Percentiles rank a stretch among this genome's conserved stretches.
These are phyloP conservation scores for Anastatica hierochuntica DNA, from an alignment of 345 rosid species.

Conservation along the genomic window DNA sequence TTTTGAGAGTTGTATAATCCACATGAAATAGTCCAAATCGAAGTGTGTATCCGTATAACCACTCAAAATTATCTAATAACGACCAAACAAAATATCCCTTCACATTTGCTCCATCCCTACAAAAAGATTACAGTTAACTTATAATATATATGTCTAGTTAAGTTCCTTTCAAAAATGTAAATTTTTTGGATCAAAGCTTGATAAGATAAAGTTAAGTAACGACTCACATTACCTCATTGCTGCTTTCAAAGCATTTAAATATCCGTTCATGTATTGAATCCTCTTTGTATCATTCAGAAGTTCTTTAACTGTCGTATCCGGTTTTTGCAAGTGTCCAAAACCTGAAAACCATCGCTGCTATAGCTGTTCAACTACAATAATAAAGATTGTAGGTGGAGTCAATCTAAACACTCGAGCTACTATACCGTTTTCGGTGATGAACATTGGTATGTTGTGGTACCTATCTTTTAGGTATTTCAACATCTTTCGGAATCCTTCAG, in stretches of 20 bases:
- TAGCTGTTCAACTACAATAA: neutral
- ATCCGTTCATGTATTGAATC: slow-evolving; percentile 42
- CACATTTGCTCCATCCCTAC: slow-evolving; percentile 64
- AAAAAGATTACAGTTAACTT: neutral
- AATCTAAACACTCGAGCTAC: no score
- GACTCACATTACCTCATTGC: slow-evolving; percentile 53
- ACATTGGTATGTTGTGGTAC: slow-evolving; percentile 44
- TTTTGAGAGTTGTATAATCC: slow-evolving; percentile 38
- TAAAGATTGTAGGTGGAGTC: no score
- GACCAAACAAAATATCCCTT: slow-evolving; percentile 73
- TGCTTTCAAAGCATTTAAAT: slow-evolving; percentile 32
- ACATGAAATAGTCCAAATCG: slow-evolving; percentile 58
- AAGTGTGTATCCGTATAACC: slow-evolving; percentile 48
- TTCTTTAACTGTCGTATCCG: slow-evolving; percentile 7
- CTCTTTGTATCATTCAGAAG: slow-evolving; percentile 39
- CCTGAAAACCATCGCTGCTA: slow-evolving; percentile 6
- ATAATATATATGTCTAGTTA: neutral
- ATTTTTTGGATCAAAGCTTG: no score
- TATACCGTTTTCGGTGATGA: slow-evolving; percentile 60
- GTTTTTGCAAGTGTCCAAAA: slow-evolving; percentile 30
- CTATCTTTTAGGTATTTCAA: slow-evolving; percentile 41
- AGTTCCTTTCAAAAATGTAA: neutral
- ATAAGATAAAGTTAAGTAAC: neutral
- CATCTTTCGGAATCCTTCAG: slow-evolving; percentile 39
- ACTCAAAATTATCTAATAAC: slow-evolving; percentile 69